Base-by-base conservation (phyloP, 768 basidiomycete genomes). In the Pleurotus giganteus region DNA sequence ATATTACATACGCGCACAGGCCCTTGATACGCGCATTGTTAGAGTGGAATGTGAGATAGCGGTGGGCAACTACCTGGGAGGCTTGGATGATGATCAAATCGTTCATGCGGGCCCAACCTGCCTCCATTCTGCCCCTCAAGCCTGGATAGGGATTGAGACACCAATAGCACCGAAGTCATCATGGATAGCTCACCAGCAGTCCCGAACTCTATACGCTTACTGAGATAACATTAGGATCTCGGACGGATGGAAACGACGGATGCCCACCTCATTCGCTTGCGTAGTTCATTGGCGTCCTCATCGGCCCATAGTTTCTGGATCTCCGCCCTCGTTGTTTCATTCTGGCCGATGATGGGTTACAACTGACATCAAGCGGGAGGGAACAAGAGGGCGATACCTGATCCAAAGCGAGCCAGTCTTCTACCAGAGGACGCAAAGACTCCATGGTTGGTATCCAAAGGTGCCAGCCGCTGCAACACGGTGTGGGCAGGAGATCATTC, bases 61-160 rank as follows among this genome's bases (percentile, higher is more conserved):
- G 29, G 26, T 23, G 17, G 8, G 26, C 11, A 47, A 70, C 43
- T 39, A 83, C 91, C 77, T 94, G 90, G 12, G 89, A 90, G 8
- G 90, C 80, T 64, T 93, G 91, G 39, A 90, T 85, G 50, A 93
- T 73, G 45, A 84, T 89, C 54, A 95, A 69, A 67, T 94, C 90
- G 64, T 95, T 95, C 90, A 95, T 94, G 53, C 89, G 80, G n/a
- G 89, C 79, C 81, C 88, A 93, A 1, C 93, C 93, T 6, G 91
- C 91, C 60, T 89, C 87, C 93, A 95, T 94, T 58, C 72, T 77
- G 1, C 86, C 91, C 61, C 91, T 74, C 19, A 93, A 73, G 50
- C 91, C 91, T 88, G 58, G 3, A 31, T 31, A 17, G 47, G 47
- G 47, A 17, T 12, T 15, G 27, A 24, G 28, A 59, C 24, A 51